Conservation (phyloP, 306 rosid species). For the Rosa multiflora region DNA sequence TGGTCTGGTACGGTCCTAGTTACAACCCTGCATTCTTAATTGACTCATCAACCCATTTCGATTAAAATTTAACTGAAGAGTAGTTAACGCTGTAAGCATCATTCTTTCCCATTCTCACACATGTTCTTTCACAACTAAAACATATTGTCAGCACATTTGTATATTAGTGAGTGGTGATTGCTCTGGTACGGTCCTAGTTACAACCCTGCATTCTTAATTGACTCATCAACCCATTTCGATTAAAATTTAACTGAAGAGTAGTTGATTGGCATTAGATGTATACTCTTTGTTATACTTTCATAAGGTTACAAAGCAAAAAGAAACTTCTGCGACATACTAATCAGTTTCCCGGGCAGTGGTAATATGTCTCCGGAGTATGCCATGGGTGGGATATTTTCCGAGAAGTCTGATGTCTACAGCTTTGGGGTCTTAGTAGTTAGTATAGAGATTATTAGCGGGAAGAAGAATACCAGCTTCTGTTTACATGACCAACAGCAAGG, state of each 20-base stretch:
- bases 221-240: too few relatives aligned
- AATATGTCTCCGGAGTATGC: slow-evolving; percentile 36
- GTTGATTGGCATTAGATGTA: too few relatives aligned
- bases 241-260: too few relatives aligned
- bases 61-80: too few relatives aligned
- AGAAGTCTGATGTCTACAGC: slow-evolving; percentile 35
- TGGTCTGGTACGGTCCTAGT: too few relatives aligned
- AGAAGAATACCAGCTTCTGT: slow-evolving; percentile 23
- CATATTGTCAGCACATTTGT: background rate
- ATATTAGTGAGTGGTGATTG: too few relatives aligned
- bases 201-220: too few relatives aligned
- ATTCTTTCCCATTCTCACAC: background rate
- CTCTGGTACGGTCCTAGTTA: too few relatives aligned
- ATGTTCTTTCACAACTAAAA: background rate
- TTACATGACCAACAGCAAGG: slow-evolving; percentile 1
- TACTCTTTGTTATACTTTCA: background rate
- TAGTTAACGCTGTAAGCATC: slow-evolving; percentile 23
- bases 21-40: too few relatives aligned
- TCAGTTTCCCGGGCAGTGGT: slow-evolving; percentile 13
- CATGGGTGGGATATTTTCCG: slow-evolving; percentile 16
- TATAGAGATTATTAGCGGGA: too few relatives aligned
- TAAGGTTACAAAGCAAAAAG: background rate
- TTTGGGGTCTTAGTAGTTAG: too few relatives aligned
- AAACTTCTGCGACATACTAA: background rate
- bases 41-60: too few relatives aligned